Conservation (phyloP, 164 flowering plant species). For the Sextonia rubra region DNA sequence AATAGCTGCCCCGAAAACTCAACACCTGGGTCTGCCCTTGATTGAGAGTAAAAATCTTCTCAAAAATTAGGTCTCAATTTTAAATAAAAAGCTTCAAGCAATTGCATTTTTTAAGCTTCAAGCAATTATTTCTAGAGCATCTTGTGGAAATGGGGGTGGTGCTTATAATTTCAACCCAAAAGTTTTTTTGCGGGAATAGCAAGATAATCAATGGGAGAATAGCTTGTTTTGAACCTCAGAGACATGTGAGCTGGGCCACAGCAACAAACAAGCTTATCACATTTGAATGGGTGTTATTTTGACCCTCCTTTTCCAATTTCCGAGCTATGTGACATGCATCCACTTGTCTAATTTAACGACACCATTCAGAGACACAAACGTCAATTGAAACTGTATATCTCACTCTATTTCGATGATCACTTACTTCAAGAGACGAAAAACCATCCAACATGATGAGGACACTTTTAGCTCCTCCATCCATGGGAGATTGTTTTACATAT, state of each 20-base stretch:
- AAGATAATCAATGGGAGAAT: constrained; percentile 38
- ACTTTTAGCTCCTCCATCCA: no score
- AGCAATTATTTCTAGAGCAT: constrained; percentile 65
- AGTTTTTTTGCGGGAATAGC: constrained; percentile 57
- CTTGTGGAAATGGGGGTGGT: constrained; percentile 38
- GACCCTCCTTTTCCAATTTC: constrained; percentile 57
- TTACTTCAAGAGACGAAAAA: no score
- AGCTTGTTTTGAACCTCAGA: constrained; percentile 51
- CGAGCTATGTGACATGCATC: constrained; percentile 51
- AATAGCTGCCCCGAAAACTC: no score
- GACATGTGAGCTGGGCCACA: constrained; percentile 80
- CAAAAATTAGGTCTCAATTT: no score
- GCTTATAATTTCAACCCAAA: constrained; percentile 51
- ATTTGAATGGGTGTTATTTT: constrained; percentile 46
- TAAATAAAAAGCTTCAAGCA: not conserved
- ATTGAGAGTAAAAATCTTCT: no score
- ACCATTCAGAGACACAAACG: no score
- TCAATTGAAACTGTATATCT: no score
- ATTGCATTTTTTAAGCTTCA: constrained; percentile 11
- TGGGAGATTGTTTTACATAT: no score
- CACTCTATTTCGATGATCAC: no score
- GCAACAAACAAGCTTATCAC: constrained; percentile 63
- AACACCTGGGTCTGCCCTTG: no score
- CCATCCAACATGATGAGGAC: no score
- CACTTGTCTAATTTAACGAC: constrained; percentile 7